Conservation (phyloP, 129 eudicot genomes). For the Erigeron canadensis region DNA sequence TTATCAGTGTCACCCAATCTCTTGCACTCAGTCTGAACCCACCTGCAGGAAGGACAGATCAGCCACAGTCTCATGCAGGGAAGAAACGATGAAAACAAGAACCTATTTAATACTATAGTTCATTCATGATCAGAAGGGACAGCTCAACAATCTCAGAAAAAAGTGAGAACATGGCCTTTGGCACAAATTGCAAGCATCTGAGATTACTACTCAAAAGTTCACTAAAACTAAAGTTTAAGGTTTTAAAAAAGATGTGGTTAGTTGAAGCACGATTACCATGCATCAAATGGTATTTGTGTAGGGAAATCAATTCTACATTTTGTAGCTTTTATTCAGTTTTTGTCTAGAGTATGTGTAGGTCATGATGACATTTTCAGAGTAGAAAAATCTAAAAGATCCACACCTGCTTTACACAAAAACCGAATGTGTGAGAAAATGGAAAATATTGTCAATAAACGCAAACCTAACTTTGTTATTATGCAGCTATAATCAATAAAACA, state of each 20-base stretch:
- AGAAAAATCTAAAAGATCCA: too few relatives aligned
- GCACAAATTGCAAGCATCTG: neutral
- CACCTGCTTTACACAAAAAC: too few relatives aligned
- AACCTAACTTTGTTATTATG: too few relatives aligned
- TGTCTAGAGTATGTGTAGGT: too few relatives aligned
- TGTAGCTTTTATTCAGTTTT: too few relatives aligned
- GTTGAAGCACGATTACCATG: neutral
- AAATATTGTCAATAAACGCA: too few relatives aligned
- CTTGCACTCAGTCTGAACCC: conserved; percentile 96
- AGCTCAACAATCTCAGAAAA: neutral
- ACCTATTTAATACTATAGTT: neutral
- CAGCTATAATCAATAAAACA: too few relatives aligned
- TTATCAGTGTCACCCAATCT: conserved; percentile 90
- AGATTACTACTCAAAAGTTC: neutral
- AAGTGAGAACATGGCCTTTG: neutral
- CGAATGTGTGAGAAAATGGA: too few relatives aligned
- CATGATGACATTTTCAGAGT: too few relatives aligned
- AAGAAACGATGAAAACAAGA: neutral
- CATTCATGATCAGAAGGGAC: neutral
- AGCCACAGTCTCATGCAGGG: neutral
- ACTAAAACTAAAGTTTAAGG: conserved; percentile 9
- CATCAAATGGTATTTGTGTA: neutral
- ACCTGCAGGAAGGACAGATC: conserved; percentile 45
- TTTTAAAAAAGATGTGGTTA: neutral
- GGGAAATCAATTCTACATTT: too few relatives aligned